Percentiles rank a stretch among this genome's conserved stretches.
phyloP scores from a whole-genome alignment of 208 protist genomes.

The Polymyxa betae region DNA sequence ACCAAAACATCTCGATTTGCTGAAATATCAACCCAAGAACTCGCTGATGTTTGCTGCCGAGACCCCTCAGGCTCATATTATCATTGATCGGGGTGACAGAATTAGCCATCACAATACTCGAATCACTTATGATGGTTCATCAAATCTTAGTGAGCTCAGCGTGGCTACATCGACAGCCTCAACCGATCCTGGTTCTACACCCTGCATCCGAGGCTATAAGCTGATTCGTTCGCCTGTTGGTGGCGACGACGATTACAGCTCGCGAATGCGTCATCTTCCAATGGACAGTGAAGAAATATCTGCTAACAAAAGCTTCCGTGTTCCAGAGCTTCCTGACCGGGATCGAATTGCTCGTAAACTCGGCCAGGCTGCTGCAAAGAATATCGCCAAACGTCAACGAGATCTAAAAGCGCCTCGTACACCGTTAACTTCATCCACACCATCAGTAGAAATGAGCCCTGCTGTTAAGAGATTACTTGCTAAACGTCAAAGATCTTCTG shows the following conservation, averaged over 20 bases:
- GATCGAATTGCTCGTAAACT: background rate
- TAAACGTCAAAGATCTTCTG: background rate
- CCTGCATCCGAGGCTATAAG: background rate
- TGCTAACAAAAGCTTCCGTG: background rate
- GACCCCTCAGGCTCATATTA: background rate
- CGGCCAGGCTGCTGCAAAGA: background rate
- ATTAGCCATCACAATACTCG: background rate
- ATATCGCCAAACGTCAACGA: background rate
- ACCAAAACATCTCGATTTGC: background rate
- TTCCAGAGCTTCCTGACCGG: background rate
- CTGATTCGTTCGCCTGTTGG: background rate
- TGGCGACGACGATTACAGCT: background rate
- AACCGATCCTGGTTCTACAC: background rate
- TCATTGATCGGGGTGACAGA: background rate
- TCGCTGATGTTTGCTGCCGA: background rate
- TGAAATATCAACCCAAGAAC: background rate
- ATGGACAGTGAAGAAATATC: background rate
- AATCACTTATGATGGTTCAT: background rate
- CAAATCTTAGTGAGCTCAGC: background rate
- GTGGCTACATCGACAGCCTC: background rate
- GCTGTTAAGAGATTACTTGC: background rate
- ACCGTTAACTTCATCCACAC: background rate
- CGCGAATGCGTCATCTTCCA: background rate
- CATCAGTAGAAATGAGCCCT: background rate
- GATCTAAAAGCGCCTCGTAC: background rate